Evolutionary conservation across 2,329 filamentous ascomycete species (phyloP), one percentile per base, ranked within the genome.

Genomic region (Penicillium sp.): DNA sequence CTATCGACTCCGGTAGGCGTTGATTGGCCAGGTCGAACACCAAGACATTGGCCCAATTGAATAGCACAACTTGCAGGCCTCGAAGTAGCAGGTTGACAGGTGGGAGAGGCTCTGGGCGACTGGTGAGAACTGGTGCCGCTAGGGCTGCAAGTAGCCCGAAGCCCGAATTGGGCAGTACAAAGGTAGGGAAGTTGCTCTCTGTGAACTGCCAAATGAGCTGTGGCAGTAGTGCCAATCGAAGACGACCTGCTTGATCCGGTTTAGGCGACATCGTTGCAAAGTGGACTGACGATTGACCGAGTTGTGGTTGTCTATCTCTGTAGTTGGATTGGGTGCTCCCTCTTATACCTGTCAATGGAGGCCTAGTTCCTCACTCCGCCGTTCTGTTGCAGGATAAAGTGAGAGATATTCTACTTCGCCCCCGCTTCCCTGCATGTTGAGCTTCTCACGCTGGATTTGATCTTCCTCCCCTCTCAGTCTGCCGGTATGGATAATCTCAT

Each of bases 11-110:
- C 1, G 64, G 59, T 4, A 56, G 55, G 1, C 71, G 66, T 50
- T 75, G 72, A 54, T 75, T 75, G 23, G 66, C 63, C 9, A 74
- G 60, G 33, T 64, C 63, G 54, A 72, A 73, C 39, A 70, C 52
- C 28, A 73, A 54, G 3, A 69, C 57, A 41, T 66, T 70, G 27
- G 57, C 51, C 61, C 65, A 72, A 27, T 52, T 62, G 31, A 50
- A 66, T 13, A 62, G 53, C 42, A 57, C 51, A 29, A 40, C 42
- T 7, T 33, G 52, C 3, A 52, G 23, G 3, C 27, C 20, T 10
- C 18, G 42, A n/a, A 50, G 6, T 3, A 54, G 43, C 32, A 48
- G 24, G 5, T 12, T 15, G 2, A 6, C 7, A 1, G 25, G 24
- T 23, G 25, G 20, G 4, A 45, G 48, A 15, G 25, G 37, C 6